These are phyloP conservation scores for Neurospora intermedia DNA, from an alignment of 495 filamentous ascomycete genomes.

Conservation along the genomic window DNA sequence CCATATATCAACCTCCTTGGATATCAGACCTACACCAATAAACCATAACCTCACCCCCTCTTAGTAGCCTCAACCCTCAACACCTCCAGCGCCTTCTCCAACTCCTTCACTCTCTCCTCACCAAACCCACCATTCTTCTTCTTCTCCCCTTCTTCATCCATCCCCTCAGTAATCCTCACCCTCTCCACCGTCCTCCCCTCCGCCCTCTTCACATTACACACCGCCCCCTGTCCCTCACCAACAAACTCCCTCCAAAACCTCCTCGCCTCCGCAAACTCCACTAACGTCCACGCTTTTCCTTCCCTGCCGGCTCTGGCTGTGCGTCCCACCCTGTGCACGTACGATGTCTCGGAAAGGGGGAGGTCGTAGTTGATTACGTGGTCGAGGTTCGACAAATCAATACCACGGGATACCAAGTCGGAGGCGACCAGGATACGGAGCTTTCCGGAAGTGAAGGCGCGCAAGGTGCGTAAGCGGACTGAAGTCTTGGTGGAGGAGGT, in stretches of 20 bases:
- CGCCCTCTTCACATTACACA: slow-evolving; percentile 12
- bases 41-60: slow-evolving; percentile 1
- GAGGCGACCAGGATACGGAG: slow-evolving; percentile 74
- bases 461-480: slow-evolving; percentile 48
- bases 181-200: slow-evolving; percentile 16
- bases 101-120: slow-evolving; percentile 43
- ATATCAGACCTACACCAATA: background rate
- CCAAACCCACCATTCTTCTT: slow-evolving; percentile 23
- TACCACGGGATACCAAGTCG: slow-evolving; percentile 81
- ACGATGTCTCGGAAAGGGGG: slow-evolving; percentile 65
- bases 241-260: slow-evolving; percentile 83
- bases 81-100: slow-evolving; percentile 46
- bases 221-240: slow-evolving; percentile 24
- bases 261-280: slow-evolving; percentile 63
- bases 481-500: slow-evolving; percentile 61
- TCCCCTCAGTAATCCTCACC: slow-evolving; percentile 14
- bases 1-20: background rate
- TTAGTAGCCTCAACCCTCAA: slow-evolving; percentile 35
- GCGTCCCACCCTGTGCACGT: slow-evolving; percentile 87
- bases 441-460: slow-evolving; percentile 50
- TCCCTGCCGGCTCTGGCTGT: slow-evolving; percentile 73
- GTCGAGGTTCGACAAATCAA: slow-evolving; percentile 70
- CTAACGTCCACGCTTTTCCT: slow-evolving; percentile 74
- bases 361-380: slow-evolving; percentile 95
- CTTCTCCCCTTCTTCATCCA: slow-evolving; percentile 25